These are phyloP conservation scores for Trametes cubensis DNA, from an alignment of 768 basidiomycete genomes.

Conservation along the genomic window DNA sequence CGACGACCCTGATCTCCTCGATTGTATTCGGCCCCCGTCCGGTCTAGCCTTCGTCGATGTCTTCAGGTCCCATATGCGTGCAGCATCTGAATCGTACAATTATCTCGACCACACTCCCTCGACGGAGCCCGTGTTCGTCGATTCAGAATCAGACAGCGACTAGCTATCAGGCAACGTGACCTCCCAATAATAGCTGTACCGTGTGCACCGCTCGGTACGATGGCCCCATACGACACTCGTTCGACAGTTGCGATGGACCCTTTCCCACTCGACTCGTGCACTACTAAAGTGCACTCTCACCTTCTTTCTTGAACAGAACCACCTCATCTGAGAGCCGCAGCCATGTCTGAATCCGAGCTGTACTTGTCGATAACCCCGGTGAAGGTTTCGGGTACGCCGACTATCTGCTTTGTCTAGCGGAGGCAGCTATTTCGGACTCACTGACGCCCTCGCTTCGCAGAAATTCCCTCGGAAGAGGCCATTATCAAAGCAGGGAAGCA, in stretches of 20 bases:
- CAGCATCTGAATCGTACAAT: not conserved
- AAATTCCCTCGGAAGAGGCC: conserved; percentile 61
- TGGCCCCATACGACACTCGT: conserved; percentile 1
- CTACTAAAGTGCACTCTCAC: too few species aligned
- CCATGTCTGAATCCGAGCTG: conserved; percentile 31
- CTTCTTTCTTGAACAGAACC: too few species aligned
- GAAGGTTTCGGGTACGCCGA: conserved; percentile 41
- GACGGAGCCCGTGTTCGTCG: not conserved
- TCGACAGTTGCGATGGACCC: not conserved
- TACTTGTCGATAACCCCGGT: conserved; percentile 44
- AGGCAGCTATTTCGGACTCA: not conserved
- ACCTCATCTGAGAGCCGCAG: not conserved
- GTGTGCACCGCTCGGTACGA: not conserved
- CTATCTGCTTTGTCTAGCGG: not conserved
- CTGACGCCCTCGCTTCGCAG: conserved; percentile 37
- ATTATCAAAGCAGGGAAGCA: conserved; percentile 55
- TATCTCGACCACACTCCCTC: not conserved
- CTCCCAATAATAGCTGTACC: conserved; percentile 13
- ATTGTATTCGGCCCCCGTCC: not conserved
- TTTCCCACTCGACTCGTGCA: not conserved
- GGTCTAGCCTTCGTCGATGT: not conserved
- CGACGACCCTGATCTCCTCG: conserved; percentile 3
- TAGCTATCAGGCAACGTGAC: not conserved
- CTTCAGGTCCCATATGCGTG: not conserved
- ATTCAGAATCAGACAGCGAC: not conserved